Evolutionary conservation across 108 stramenopile species (phyloP), one percentile per base, ranked within the genome.

Genomic region (Cyclotella sp.): DNA sequence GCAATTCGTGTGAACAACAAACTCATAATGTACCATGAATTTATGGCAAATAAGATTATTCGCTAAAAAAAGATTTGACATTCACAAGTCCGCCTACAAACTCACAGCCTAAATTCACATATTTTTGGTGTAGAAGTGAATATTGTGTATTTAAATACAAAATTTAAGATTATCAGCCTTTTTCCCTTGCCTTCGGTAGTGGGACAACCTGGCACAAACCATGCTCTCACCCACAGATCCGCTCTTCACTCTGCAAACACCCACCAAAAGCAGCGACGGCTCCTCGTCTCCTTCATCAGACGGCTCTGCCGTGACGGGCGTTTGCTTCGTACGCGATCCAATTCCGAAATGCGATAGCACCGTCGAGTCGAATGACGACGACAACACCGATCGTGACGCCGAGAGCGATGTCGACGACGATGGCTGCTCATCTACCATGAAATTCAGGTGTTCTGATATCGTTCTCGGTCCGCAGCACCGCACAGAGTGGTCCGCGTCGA

Each of bases 311-410:
- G 81, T 82, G 60, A 78, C 77, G 24, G 81, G 72, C 29, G 77
- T 82, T 18, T 82, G 81, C 43, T 82, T 82, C 26, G 46, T 78
- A n/a, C 72, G 64, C 44, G 65, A 82, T 61, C 70, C 64, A 0
- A 46, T 65, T 2, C 43, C 21, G 21, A 42, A 43, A n/a, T 58
- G 19, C 43, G 42, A 8, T 28, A 3, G 9, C 40, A 9, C 10
- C 24, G 19, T 47, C 26, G 40, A 15, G 19, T 19, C 30, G 15
- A 41, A 39, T 65, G 55, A 73, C 47, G 28, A 28, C 39, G 24
- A 8, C 30, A 40, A 7, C 11, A 61, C 30, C 30, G 60, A 61
- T 4, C 30, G 40, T 2, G 55, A 27, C 27, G 19, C 24, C 39
- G 75, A 34, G 24, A 47, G 55, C 19, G 60, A 51, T 55, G 47